Evolutionary conservation across 345 rosid species (phyloP).

Genomic region (Carallia brachiata): DNA sequence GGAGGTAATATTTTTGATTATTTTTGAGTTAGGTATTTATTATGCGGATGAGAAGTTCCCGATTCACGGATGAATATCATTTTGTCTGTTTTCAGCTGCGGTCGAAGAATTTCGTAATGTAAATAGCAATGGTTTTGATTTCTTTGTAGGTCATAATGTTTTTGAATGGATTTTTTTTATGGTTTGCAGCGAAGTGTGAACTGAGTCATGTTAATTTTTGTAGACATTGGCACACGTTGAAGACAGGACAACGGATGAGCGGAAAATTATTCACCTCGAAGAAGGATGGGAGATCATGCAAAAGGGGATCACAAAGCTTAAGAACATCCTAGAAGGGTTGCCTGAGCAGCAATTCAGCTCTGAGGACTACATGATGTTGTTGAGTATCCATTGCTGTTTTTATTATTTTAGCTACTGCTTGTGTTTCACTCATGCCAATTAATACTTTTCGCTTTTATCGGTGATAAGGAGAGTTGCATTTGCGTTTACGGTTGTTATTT

Average conservation of each 20-base stretch:
- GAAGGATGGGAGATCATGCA: conserved; percentile 93
- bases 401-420: background rate
- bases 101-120: background rate
- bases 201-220: background rate
- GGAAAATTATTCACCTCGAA: conserved; percentile 68
- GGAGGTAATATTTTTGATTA: background rate
- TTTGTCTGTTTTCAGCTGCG: background rate
- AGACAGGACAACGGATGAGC: conserved; percentile 50
- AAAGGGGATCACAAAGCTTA: conserved; percentile 76
- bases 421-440: background rate
- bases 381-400: conserved; percentile 4
- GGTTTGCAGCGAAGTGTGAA: too few species aligned
- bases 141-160: too few species aligned
- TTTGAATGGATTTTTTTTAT: too few species aligned
- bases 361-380: conserved; percentile 41
- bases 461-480: background rate
- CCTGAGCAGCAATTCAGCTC: conserved; percentile 36
- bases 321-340: conserved; percentile 59
- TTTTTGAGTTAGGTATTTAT: conserved; percentile 1
- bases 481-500: background rate
- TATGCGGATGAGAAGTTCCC: background rate
- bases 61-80: background rate
- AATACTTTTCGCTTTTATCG: background rate
- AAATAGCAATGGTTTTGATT: background rate
- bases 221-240: conserved; percentile 7